These are phyloP conservation scores for Leishmania guyanensis DNA, from an alignment of 208 protist species.

Conservation along the genomic window DNA sequence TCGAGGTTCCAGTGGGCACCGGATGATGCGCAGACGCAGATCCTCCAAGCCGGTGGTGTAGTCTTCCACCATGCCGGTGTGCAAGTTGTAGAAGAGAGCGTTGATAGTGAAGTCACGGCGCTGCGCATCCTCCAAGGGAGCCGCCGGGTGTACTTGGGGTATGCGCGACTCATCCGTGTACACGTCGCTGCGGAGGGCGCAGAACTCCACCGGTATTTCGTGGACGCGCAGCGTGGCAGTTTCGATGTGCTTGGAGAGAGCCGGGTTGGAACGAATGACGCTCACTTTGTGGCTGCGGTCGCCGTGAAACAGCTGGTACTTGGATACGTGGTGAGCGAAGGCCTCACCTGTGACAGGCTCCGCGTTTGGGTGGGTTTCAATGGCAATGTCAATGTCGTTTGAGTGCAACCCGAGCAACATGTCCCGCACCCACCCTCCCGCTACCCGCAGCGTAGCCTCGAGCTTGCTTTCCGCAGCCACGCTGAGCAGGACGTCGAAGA, in stretches of 20 bases:
- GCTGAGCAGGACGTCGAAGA: constrained; percentile 85
- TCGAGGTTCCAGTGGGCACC: constrained; percentile 87
- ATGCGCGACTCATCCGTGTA: constrained; percentile 94
- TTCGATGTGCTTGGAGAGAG: constrained; percentile 98
- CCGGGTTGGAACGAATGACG: constrained; percentile 96
- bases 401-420: constrained; percentile 88
- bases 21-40: constrained; percentile 78
- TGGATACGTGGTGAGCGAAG: constrained; percentile 91
- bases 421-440: constrained; percentile 99
- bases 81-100: constrained; percentile 99
- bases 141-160: constrained; percentile 82
- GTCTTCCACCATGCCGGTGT: constrained; percentile 94
- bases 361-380: constrained; percentile 71
- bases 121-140: constrained; percentile 93
- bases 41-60: constrained; percentile 94
- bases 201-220: constrained; percentile 95
- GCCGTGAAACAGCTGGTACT: constrained; percentile 65
- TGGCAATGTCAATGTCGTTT: constrained; percentile 98
- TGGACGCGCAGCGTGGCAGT: constrained; percentile 94
- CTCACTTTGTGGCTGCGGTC: constrained; percentile 70
- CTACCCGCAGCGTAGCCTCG: constrained; percentile 82
- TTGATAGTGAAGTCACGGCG: constrained; percentile 99
- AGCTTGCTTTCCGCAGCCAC: constrained; percentile 71
- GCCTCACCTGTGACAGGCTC: constrained; percentile 62
- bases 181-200: constrained; percentile 94